A percentile compares a stretch with the other conserved stretches of the same genome.
Evolutionary conservation across 371 early-diverging fungal genomes (phyloP).

Genomic region (Apophysomyces sp.): DNA sequence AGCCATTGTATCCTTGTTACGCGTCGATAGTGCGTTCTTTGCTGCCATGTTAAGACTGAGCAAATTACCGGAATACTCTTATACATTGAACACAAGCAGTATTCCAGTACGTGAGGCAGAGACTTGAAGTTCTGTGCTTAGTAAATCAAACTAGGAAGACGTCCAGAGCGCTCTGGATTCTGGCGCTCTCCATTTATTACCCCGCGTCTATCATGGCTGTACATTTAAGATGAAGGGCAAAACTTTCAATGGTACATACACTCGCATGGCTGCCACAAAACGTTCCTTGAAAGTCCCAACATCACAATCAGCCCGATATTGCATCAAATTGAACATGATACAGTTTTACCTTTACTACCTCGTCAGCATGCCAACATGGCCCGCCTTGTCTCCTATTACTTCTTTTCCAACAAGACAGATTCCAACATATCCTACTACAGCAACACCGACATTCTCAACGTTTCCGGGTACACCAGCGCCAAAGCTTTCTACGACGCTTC

Average conservation of each 20-base stretch:
- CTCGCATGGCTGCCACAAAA: slow-evolving; percentile 28
- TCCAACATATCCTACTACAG: neutral
- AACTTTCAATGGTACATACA: slow-evolving; percentile 7
- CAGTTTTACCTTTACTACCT: slow-evolving; percentile 40
- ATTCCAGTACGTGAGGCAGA: slow-evolving; percentile 25
- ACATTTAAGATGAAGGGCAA: slow-evolving; percentile 5
- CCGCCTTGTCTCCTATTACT: neutral
- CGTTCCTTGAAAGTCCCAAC: slow-evolving; percentile 31
- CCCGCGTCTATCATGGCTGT: slow-evolving; percentile 28
- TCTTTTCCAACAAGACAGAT: neutral
- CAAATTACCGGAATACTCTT: slow-evolving; percentile 23
- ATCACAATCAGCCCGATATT: slow-evolving; percentile 13
- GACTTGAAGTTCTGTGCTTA: neutral
- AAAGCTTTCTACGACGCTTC: neutral
- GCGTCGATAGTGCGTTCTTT: slow-evolving; percentile 24
- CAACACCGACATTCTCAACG: neutral
- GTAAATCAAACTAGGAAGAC: slow-evolving; percentile 23
- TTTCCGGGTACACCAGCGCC: neutral
- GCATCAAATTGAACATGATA: slow-evolving; percentile 29
- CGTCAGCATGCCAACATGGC: slow-evolving; percentile 28
- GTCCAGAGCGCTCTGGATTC: slow-evolving; percentile 23
- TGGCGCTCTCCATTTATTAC: slow-evolving; percentile 32
- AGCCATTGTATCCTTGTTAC: slow-evolving; percentile 19
- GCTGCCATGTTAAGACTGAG: slow-evolving; percentile 21
- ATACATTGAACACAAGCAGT: slow-evolving; percentile 23